Base-by-base conservation (phyloP, 2,329 filamentous ascomycete species). In the Aspergillus fructus region DNA sequence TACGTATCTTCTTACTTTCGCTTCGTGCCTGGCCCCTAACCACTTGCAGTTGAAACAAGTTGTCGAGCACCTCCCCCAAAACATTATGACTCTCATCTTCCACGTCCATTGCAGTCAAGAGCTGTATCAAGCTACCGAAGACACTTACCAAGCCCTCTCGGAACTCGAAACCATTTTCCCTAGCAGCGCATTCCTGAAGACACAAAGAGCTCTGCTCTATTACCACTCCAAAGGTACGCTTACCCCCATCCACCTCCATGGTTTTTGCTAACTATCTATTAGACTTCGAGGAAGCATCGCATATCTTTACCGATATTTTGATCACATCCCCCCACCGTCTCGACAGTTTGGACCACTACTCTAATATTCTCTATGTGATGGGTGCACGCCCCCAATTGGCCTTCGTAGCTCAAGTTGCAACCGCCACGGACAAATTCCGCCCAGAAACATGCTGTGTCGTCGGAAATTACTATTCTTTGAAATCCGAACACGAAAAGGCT, bases 391-490 rank as follows among this genome's bases (percentile, higher is more conserved):
- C 94, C 0, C 96, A 96, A 69, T 82, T 99, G 21, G 93, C 93
- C 0, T 97, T 96, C 66, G 77, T 99, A 21, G 94, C 94, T 0
- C 93, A 97, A 68, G 81, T 97, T 11, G 96, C 94, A 66, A 93
- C 90, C 2, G 88, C 87, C 48, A 91, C 94, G 6, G 94, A 99
- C 79, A 96, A 93, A 68, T 99, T 99, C 75, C 88, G 94, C 0
- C 93, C 94, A 0, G 94, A 99, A 74, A 96, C 94, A 0, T 97
- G 94, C 70, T 96, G 96, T 53, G 93, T 97, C 0, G 89, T 97
- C 23, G 94, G 94, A 4, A 99, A 99, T 72, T 97, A 97, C 78
- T 99, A 97, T 76, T 96, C 91, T 0, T 79, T 97, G 1, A 87
- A 96, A 60, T 96, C 93, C 0, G 89, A 96, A 72, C 94, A 99